phyloP scores from a whole-genome alignment of 1,284 basidiomycete species.

The Porodaedalea pini region DNA sequence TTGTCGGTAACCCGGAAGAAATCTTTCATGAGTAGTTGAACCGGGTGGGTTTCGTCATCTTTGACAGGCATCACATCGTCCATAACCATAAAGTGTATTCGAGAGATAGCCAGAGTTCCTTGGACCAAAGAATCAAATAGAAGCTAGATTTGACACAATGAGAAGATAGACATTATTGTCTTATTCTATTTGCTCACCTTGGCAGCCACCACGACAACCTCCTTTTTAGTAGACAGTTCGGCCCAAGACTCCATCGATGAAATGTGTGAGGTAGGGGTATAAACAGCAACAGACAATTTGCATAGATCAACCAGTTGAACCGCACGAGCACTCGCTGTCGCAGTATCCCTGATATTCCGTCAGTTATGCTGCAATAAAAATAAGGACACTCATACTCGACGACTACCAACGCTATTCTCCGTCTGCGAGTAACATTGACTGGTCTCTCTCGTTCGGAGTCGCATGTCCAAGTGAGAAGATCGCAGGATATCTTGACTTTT shows the following conservation, averaged over 20 bases:
- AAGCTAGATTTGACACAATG: conserved; percentile 26
- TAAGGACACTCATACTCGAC: conserved; percentile 30
- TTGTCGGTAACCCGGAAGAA: conserved; percentile 39
- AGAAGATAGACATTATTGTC: conserved; percentile 6
- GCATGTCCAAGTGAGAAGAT: conserved; percentile 19
- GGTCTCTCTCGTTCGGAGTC: conserved; percentile 13
- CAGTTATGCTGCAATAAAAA: not conserved
- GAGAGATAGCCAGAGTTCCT: conserved; percentile 35
- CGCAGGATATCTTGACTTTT: conserved; percentile 11
- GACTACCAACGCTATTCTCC: conserved; percentile 30
- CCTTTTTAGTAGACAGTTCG: conserved; percentile 30
- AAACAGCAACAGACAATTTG: conserved; percentile 26
- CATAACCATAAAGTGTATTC: conserved; percentile 43
- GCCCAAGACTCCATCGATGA: conserved; percentile 29
- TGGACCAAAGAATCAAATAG: conserved; percentile 30
- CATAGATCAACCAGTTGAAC: conserved; percentile 6
- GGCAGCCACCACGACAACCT: conserved; percentile 37
- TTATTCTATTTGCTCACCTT: conserved; percentile 31
- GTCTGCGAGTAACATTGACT: conserved; percentile 11
- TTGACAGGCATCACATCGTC: conserved; percentile 33
- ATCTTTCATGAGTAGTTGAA: conserved; percentile 43
- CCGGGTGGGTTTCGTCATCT: conserved; percentile 30
- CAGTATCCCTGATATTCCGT: conserved; percentile 16
- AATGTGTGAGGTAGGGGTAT: conserved; percentile 18
- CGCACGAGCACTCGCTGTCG: conserved; percentile 11